Percentiles rank a stretch among this genome's conserved stretches.
phyloP scores from a whole-genome alignment of 768 basidiomycete species.

The Multifurca ochricompacta region DNA sequence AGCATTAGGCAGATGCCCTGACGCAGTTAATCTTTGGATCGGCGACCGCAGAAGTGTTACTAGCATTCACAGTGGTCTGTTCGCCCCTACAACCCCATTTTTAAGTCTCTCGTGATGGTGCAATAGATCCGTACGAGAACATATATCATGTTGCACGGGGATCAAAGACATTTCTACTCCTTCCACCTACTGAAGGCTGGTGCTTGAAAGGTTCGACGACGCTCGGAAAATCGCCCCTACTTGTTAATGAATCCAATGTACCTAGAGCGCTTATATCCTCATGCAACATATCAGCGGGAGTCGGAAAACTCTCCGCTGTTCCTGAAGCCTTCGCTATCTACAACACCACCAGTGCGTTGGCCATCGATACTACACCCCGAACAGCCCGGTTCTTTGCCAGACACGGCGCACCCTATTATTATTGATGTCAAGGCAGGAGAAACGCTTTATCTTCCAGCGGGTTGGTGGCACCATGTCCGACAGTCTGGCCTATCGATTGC shows the following conservation, averaged over 20 bases:
- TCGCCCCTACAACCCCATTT: not conserved
- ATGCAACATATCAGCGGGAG: constrained; percentile 45
- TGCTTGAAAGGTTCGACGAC: constrained; percentile 59
- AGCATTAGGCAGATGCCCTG: constrained; percentile 67
- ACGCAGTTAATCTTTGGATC: constrained; percentile 93
- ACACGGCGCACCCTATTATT: constrained; percentile 53
- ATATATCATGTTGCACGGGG: constrained; percentile 85
- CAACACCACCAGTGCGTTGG: constrained; percentile 62
- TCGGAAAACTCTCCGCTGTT: constrained; percentile 30
- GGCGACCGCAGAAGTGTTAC: constrained; percentile 72
- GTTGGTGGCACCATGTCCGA: constrained; percentile 90
- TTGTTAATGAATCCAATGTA: not conserved
- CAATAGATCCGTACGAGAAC: constrained; percentile 83
- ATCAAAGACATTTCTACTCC: constrained; percentile 74
- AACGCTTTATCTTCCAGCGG: constrained; percentile 80
- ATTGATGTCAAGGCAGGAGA: constrained; percentile 67
- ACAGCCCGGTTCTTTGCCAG: constrained; percentile 37
- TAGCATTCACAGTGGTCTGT: constrained; percentile 76
- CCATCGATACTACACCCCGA: constrained; percentile 63
- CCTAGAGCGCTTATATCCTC: constrained; percentile 54
- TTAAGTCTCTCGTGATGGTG: not conserved
- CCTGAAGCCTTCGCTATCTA: constrained; percentile 43
- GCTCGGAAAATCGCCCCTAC: constrained; percentile 1
- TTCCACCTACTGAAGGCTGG: constrained; percentile 87
- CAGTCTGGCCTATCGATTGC: constrained; percentile 64